Conservation (phyloP, 495 filamentous ascomycete genomes). For the Chaetomidium leptoderma region DNA sequence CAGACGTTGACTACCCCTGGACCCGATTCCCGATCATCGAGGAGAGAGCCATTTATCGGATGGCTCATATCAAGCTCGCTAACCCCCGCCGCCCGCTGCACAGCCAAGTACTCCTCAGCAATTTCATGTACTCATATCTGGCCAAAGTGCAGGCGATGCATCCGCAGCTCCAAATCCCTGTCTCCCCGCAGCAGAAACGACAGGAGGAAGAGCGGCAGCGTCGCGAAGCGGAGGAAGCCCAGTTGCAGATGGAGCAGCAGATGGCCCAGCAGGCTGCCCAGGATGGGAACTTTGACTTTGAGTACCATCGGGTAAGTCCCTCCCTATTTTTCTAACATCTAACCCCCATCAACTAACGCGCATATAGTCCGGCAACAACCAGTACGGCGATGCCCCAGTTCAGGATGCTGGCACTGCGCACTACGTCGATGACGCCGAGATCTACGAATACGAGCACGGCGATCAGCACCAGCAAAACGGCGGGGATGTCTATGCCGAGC, state of each 20-base stretch:
- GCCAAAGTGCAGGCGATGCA: slow-evolving; percentile 99
- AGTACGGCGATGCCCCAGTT: slow-evolving; percentile 42
- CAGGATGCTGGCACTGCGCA: slow-evolving; percentile 33
- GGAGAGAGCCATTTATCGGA: slow-evolving; percentile 94
- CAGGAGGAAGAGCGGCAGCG: slow-evolving; percentile 60
- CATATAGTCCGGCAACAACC: slow-evolving; percentile 37
- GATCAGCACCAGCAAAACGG: slow-evolving; percentile 18
- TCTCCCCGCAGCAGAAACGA: slow-evolving; percentile 59
- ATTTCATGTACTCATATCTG: slow-evolving; percentile 99
- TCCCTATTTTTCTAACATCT: background rate
- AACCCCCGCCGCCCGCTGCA: slow-evolving; percentile 90
- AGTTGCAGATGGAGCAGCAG: slow-evolving; percentile 45
- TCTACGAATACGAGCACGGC: slow-evolving; percentile 48
- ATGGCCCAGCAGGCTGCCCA: slow-evolving; percentile 41
- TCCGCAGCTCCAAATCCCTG: slow-evolving; percentile 77
- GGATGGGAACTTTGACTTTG: slow-evolving; percentile 42
- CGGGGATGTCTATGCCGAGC: slow-evolving; percentile 9
- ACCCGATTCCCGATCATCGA: slow-evolving; percentile 93
- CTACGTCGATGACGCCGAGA: slow-evolving; percentile 45
- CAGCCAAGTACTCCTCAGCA: slow-evolving; percentile 94
- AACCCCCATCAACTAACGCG: background rate
- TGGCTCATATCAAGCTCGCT: slow-evolving; percentile 98
- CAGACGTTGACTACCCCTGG: slow-evolving; percentile 93
- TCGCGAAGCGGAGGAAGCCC: slow-evolving; percentile 56
- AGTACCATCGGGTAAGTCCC: slow-evolving; percentile 50